Percentiles rank a stretch among this genome's conserved stretches.
phyloP scores from a whole-genome alignment of 2,329 filamentous ascomycete species.

The Ilyonectria destructans region DNA sequence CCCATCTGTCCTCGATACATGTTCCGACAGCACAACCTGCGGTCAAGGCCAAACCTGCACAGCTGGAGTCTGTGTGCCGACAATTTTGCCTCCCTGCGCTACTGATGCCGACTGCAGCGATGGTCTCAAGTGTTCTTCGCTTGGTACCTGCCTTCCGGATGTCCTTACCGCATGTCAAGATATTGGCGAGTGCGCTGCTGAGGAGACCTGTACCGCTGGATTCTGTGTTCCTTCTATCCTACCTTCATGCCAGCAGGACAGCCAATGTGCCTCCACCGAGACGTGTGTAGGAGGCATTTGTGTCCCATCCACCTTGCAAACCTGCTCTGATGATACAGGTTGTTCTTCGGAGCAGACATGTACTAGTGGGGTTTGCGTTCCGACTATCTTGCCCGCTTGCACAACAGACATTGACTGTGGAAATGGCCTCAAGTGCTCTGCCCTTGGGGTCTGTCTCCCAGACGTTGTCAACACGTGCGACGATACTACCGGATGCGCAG shows the following conservation, averaged over 20 bases:
- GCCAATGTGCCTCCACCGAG: background rate
- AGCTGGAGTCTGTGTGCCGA: background rate
- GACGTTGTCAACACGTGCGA: background rate
- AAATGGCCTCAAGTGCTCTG: background rate
- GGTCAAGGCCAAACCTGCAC: background rate
- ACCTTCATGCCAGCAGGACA: background rate
- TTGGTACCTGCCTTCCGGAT: background rate
- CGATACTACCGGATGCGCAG: background rate
- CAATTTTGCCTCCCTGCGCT: conserved; percentile 5
- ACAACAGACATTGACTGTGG: conserved; percentile 9
- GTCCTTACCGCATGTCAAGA: background rate
- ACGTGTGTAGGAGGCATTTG: conserved; percentile 4
- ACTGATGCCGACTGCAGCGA: background rate
- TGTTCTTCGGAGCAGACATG: conserved; percentile 9
- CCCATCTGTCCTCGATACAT: background rate
- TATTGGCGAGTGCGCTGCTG: background rate
- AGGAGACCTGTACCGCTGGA: background rate
- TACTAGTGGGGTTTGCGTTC: conserved; percentile 9
- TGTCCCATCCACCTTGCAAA: background rate
- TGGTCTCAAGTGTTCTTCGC: background rate
- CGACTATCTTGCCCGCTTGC: conserved; percentile 8
- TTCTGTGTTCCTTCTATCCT: background rate
- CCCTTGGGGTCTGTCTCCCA: conserved; percentile 16
- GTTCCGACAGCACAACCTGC: background rate
- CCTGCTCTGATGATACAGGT: background rate